Conservation (phyloP, 2,329 filamentous ascomycete species). For the Verticillium tricorpus region DNA sequence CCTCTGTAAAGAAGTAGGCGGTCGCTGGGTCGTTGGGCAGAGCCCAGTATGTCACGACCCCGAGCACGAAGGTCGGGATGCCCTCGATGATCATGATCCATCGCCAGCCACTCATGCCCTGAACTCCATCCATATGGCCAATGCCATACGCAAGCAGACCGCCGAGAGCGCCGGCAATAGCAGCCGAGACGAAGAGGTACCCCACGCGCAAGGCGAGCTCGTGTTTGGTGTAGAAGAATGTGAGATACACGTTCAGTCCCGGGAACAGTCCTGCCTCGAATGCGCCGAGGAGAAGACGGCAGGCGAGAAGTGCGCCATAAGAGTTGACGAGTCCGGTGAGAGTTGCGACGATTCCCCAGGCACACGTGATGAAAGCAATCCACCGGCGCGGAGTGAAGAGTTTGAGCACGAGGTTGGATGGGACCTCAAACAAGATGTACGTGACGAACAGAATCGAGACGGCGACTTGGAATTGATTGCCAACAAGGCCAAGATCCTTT, state of each 20-base stretch:
- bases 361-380: conserved; percentile 58
- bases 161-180: conserved; percentile 67
- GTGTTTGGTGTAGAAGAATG: conserved; percentile 70
- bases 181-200: conserved; percentile 67
- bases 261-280: conserved; percentile 69
- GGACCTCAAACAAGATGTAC: conserved; percentile 58
- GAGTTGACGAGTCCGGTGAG: conserved; percentile 63
- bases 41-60: conserved; percentile 45
- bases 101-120: conserved; percentile 63
- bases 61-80: conserved; percentile 43
- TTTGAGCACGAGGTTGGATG: conserved; percentile 61
- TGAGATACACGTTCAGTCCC: conserved; percentile 64
- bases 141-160: conserved; percentile 72
- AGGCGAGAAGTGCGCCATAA: conserved; percentile 62
- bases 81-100: conserved; percentile 63
- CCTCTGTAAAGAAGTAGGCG: conserved; percentile 16
- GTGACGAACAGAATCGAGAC: conserved; percentile 66
- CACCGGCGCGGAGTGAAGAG: conserved; percentile 58
- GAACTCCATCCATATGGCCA: conserved; percentile 64
- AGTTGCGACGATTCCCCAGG: conserved; percentile 67
- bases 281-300: conserved; percentile 62
- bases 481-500: conserved; percentile 53
- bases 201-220: conserved; percentile 70
- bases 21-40: conserved; percentile 48
- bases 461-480: conserved; percentile 67